Evolutionary conservation across 441 rosid species (phyloP).

Genomic region (Omphalea diandra): DNA sequence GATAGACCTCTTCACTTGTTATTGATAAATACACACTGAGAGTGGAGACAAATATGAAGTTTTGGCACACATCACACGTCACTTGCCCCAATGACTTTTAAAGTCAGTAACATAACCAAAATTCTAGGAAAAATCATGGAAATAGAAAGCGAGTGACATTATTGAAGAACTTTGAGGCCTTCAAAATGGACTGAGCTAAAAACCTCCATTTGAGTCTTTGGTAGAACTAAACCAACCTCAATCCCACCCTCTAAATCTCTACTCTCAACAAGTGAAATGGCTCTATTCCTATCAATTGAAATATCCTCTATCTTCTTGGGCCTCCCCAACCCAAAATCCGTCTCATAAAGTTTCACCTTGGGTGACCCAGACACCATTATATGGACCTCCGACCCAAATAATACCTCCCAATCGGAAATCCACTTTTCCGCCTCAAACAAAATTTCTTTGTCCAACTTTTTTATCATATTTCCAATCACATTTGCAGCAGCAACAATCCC

Average conservation of each 20-base stretch:
- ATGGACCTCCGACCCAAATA: slow-evolving; percentile 22
- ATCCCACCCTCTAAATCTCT: slow-evolving; percentile 35
- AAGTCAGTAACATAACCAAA: too few relatives aligned
- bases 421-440: slow-evolving; percentile 34
- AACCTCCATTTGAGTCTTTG: slow-evolving; percentile 24
- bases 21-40: too few relatives aligned
- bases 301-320: slow-evolving; percentile 45
- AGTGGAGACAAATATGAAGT: too few relatives aligned
- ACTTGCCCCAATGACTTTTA: too few relatives aligned
- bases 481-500: slow-evolving; percentile 39
- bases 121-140: too few relatives aligned
- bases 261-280: slow-evolving; percentile 32
- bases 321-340: slow-evolving; percentile 52
- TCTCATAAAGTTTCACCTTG: slow-evolving; percentile 35
- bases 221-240: slow-evolving; percentile 32
- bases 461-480: slow-evolving; percentile 32
- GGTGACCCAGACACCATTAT: slow-evolving; percentile 39
- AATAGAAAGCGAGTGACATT: neutral
- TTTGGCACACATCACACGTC: too few relatives aligned
- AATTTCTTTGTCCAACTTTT: slow-evolving; percentile 29
- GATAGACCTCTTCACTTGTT: too few relatives aligned
- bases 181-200: slow-evolving; percentile 22
- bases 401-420: slow-evolving; percentile 32
- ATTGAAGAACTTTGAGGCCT: slow-evolving; percentile 7
- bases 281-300: slow-evolving; percentile 28